Evolutionary conservation across 371 early-diverging fungal species (phyloP), one percentile per base, ranked within the genome.

Genomic region (Dichotomocladium elegans): DNA sequence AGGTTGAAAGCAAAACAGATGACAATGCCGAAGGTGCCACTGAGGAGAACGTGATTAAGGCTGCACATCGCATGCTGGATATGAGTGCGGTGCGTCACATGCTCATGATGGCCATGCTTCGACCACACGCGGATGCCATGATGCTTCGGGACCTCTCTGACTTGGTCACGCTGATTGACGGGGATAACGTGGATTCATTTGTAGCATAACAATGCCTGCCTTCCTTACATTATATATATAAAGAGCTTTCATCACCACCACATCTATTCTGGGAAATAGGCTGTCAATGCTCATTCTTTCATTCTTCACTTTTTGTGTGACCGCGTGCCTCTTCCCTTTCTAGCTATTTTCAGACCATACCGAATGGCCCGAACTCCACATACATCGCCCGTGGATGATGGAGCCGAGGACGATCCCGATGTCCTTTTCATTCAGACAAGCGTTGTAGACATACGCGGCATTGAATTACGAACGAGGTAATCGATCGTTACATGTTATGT

Each of bases 21-120:
- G 67, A 57, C 61, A 64, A 60, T 56, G 61, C 41, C 10, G 31
- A 51, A 28, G 46, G 22, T 27, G 5, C 46, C 10, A 12, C n/a
- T 25, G 42, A 55, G 5, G 40, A 52, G 22, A 51, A 66, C 9
- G 26, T 66, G 11, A 37, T 55, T 8, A 55, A 60, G 2, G 45
- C 60, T 34, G 70, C 65, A n/a, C 53, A 57, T 40, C 62, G 63
- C 43, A 53, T 72, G 25, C 40, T 76, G 47, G 77, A 76, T 50
- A 64, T 70, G 60, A 56, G 64, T 21, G 55, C 53, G 19, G 53
- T 76, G 2, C 60, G 71, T 15, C 71, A 76, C 48, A 66, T 64
- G 27, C 52, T 72, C 15, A 70, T 76, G 69, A 44, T 68, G 21
- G 70, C 77, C 42, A 68, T 70, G 63, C 31, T 72, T 26, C 70